Base-by-base conservation (phyloP, 2,329 filamentous ascomycete species). In the Truncatella angustata region DNA sequence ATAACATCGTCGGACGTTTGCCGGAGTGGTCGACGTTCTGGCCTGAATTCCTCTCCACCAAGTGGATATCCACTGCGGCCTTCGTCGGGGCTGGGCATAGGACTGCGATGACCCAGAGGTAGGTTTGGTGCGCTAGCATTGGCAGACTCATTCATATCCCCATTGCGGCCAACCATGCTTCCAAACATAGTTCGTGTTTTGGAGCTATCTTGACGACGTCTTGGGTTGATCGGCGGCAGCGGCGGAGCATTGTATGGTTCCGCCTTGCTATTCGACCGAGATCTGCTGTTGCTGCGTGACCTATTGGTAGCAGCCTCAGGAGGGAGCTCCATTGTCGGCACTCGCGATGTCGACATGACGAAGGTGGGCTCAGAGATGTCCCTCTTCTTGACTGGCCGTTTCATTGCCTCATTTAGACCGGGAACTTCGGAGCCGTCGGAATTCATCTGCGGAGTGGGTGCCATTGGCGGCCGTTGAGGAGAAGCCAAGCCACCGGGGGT, bases 171-270 rank as follows among this genome's bases (percentile, higher is more conserved):
- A 35, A 65, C 58, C 18, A 74, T 55, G 3, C 66, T 65, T 21
- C 68, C 70, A n/a, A 73, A 62, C 1, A 72, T 64, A 9, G 73
- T 74, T 49, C 78, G 74, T 3, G 64, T 61, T 28, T 63, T 67
- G 0, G 67, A 64, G 11, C 63, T 65, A 11, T 74, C 68, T 45
- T 70, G 66, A 43, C 69, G 71, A 9, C 81, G 75, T 45, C 79
- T 73, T 24, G 81, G 81, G 60, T 84, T 84, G 62, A 85, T 80
- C 2, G 81, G 80, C 2, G 81, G 81, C 32, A 85, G 53, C 2
- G 81, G 81, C 2, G 81, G 80, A 2, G 70, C 65, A 2, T 69
- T 72, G 23, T 61, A 52, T 16, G 63, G 58, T 10, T 60, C 64
- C 5, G 64, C 62, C 43, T 71, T 70, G 57, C 72, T 73, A 28